A percentile compares a stretch with the other conserved stretches of the same genome.
Conservation (phyloP, 495 filamentous ascomycete species). For the Penicillium psychrofluorescens region DNA sequence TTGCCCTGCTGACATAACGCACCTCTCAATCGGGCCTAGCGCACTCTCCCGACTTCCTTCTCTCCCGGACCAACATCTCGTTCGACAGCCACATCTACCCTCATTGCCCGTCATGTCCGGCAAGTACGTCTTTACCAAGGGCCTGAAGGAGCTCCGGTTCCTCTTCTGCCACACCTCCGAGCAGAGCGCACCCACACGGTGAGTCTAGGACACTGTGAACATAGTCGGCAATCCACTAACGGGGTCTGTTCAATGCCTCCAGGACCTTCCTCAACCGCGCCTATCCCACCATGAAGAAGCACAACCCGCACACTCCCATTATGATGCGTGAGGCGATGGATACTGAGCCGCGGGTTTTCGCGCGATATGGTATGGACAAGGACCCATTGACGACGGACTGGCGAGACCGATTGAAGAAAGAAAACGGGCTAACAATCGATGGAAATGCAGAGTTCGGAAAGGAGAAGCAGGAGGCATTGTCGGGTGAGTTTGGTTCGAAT, state of each 20-base stretch:
- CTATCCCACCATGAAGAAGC: conserved; percentile 99
- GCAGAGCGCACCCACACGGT: conserved; percentile 81
- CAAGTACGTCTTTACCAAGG: conserved; percentile 85
- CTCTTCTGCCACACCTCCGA: conserved; percentile 91
- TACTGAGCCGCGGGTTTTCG: conserved; percentile 77
- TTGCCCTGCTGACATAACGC: too few relatives aligned
- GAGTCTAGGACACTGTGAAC: too few relatives aligned
- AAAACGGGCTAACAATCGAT: background rate
- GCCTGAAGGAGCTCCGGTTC: conserved; percentile 93
- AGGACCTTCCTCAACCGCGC: conserved; percentile 86
- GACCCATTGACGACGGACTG: too few relatives aligned
- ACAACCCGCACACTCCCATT: conserved; percentile 92
- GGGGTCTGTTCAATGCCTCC: background rate
- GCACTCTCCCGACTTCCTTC: too few relatives aligned
- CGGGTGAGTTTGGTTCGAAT: conserved; percentile 44
- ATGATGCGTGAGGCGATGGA: conserved; percentile 85
- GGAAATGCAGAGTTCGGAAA: conserved; percentile 63
- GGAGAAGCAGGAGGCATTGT: conserved; percentile 78
- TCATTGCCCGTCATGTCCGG: conserved; percentile 59
- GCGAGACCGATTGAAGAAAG: too few relatives aligned
- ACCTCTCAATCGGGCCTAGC: too few relatives aligned
- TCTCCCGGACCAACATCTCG: too few relatives aligned
- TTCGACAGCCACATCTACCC: background rate
- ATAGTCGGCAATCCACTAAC: too few relatives aligned
- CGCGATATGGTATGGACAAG: conserved; percentile 72